phyloP scores from a whole-genome alignment of 176 grass and related monocot species.

The Pontederia crassipes region DNA sequence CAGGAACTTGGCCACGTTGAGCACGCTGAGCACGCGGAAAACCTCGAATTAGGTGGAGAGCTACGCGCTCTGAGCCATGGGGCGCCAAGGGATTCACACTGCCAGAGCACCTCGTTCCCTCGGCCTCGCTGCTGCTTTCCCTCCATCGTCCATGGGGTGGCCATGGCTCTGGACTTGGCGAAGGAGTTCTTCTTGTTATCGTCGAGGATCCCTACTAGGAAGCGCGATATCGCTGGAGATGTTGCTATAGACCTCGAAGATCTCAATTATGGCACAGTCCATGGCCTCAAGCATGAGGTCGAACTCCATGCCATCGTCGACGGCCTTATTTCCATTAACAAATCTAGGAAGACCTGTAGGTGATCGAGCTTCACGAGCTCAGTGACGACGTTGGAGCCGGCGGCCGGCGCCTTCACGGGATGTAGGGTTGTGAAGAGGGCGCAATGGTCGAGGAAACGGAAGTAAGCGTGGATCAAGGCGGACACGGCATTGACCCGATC shows the following conservation, averaged over 20 bases:
- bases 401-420: neutral
- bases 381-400: neutral
- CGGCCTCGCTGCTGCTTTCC: neutral
- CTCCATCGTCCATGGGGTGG: too few relatives aligned
- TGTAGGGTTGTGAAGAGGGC: slow-evolving; percentile 43
- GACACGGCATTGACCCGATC: too few relatives aligned
- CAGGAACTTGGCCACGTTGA: slow-evolving; percentile 33
- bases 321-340: slow-evolving; percentile 78
- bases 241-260: slow-evolving; percentile 84
- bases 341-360: slow-evolving; percentile 59
- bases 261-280: slow-evolving; percentile 79
- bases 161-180: too few relatives aligned
- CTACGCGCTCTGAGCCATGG: slow-evolving; percentile 28
- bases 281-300: slow-evolving; percentile 74
- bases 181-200: neutral
- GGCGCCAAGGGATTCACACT: slow-evolving; percentile 18
- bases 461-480: slow-evolving; percentile 75
- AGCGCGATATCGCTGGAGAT: slow-evolving; percentile 67
- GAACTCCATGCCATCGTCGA: slow-evolving; percentile 67
- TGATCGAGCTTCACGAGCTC: slow-evolving; percentile 37
- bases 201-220: slow-evolving; percentile 50
- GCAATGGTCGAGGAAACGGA: slow-evolving; percentile 74
- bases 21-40: slow-evolving; percentile 34
- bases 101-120: neutral
- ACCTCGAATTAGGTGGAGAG: slow-evolving; percentile 34